These are phyloP conservation scores for Sphaceloma murrayae DNA, from an alignment of 2,329 filamentous ascomycete genomes.

Conservation along the genomic window DNA sequence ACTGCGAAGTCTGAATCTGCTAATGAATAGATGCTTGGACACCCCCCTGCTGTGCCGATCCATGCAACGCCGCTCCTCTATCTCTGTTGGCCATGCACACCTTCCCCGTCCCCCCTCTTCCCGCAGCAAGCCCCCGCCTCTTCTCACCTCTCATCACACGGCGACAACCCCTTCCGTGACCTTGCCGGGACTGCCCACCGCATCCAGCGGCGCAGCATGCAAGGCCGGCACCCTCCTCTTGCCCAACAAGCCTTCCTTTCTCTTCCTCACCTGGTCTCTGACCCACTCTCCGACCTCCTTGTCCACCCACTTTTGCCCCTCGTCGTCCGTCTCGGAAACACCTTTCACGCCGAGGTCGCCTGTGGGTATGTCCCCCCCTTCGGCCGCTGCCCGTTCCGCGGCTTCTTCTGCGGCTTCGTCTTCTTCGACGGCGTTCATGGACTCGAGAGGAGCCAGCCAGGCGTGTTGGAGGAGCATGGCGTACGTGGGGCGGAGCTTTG, in stretches of 20 bases:
- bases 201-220: slow-evolving; percentile 77
- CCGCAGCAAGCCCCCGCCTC: too few relatives aligned
- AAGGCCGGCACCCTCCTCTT: slow-evolving; percentile 63
- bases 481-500: slow-evolving; percentile 88
- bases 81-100: too few relatives aligned
- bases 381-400: slow-evolving; percentile 26
- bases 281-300: slow-evolving; percentile 85
- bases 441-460: slow-evolving; percentile 69
- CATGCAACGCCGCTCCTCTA: too few relatives aligned
- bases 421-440: slow-evolving; percentile 63
- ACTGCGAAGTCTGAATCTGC: too few relatives aligned
- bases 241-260: slow-evolving; percentile 48
- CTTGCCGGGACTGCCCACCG: slow-evolving; percentile 39
- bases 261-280: slow-evolving; percentile 56
- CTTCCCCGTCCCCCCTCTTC: too few relatives aligned
- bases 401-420: slow-evolving; percentile 38
- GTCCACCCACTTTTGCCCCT: slow-evolving; percentile 48
- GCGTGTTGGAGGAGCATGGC: slow-evolving; percentile 78
- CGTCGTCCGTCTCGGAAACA: slow-evolving; percentile 31
- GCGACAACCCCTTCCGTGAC: slow-evolving; percentile 16
- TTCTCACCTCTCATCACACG: slow-evolving; percentile 1
- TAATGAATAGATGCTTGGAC: too few relatives aligned
- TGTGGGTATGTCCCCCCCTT: too few relatives aligned
- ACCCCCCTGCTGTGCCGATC: too few relatives aligned
- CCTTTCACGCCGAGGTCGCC: too few relatives aligned